Percentiles rank a stretch among this genome's conserved stretches.
phyloP scores from a whole-genome alignment of 495 filamentous ascomycete species.

The Aspergillus nidulans region DNA sequence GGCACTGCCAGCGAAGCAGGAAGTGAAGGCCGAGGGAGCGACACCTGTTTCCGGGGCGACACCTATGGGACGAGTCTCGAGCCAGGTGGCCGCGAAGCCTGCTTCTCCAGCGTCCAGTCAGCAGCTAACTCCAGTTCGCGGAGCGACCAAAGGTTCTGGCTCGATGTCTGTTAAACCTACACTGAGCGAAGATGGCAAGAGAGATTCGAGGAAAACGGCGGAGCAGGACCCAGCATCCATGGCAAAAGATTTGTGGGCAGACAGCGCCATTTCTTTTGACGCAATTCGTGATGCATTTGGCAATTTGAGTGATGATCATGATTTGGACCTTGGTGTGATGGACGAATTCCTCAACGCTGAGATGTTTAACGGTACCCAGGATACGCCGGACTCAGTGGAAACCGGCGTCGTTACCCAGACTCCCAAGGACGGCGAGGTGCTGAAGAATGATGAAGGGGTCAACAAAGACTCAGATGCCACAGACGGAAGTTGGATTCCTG shows the following conservation, averaged over 20 bases:
- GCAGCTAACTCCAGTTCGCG: conserved; percentile 38
- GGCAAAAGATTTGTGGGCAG: conserved; percentile 38
- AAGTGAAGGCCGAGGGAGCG: conserved; percentile 31
- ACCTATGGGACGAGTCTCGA: conserved; percentile 38
- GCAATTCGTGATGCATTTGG: conserved; percentile 41
- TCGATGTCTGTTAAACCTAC: conserved; percentile 26
- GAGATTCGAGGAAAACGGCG: conserved; percentile 23
- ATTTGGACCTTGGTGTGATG: conserved; percentile 32
- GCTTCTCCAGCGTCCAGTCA: conserved; percentile 40
- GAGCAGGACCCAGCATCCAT: conserved; percentile 12
- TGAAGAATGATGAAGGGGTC: conserved; percentile 16
- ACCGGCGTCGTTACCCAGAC: conserved; percentile 32
- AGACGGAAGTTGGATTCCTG: conserved; percentile 30
- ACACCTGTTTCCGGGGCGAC: conserved; percentile 39
- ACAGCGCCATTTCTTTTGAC: conserved; percentile 39
- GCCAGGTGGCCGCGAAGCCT: conserved; percentile 34
- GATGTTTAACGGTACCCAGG: conserved; percentile 38
- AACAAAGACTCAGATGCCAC: conserved; percentile 16
- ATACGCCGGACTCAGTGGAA: conserved; percentile 41
- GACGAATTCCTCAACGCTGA: conserved; percentile 43
- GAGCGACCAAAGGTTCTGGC: conserved; percentile 26
- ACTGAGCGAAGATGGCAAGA: conserved; percentile 26
- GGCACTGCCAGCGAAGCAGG: conserved; percentile 33
- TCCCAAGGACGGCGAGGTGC: conserved; percentile 29
- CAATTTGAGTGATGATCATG: conserved; percentile 24